Evolutionary conservation across 306 rosid species (phyloP), one percentile per base, ranked within the genome.

Genomic region (Acmispon strigosus): DNA sequence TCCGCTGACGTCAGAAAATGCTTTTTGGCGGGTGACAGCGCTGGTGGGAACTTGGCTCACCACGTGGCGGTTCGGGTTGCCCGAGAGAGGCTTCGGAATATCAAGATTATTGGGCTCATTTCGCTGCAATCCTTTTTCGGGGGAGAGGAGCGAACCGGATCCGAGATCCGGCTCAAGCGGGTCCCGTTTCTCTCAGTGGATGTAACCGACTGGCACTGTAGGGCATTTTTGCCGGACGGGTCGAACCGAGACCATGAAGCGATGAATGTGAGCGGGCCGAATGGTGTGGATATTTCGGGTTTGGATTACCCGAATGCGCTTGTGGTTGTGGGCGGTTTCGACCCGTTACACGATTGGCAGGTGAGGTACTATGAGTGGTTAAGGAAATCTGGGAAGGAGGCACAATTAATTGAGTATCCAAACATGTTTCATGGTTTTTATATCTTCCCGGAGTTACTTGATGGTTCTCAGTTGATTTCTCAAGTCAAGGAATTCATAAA

Each of bases 41-140:
- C 96, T 1, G 98, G 96, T 0, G 98, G 80, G 16, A 92, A 90
- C 59, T 1, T 92, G 10, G 89, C 90, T 0, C 98, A 92, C 71
- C 83, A 93, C 47, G 85, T 90, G 22, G 89, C 89, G 0, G 51
- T 88, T 14, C 82, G 86, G 2, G 80, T 49, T 4, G 22, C 76
- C 4, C 72, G 51, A 10, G 48, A 50, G 50, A 6, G 7, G 9
- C 18, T 83, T 2, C 53, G 2, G 12, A 0, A 4, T 0, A 41
- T 77, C 2, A 71, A 45, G n/a, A 11, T 83, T 0, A 10, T 77
- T 10, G 96, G 96, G 2, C n/a, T 86, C 48, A 2, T 93, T 1
- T 79, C 92, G 4, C 85, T 93, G 1, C 90, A 88, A 24, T 96
- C 98, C 0, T 92, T 81, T 59, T 92, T 92, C 54, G 96, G 96